phyloP scores from a whole-genome alignment of 768 basidiomycete genomes.

The Tephrocybe rancida region DNA sequence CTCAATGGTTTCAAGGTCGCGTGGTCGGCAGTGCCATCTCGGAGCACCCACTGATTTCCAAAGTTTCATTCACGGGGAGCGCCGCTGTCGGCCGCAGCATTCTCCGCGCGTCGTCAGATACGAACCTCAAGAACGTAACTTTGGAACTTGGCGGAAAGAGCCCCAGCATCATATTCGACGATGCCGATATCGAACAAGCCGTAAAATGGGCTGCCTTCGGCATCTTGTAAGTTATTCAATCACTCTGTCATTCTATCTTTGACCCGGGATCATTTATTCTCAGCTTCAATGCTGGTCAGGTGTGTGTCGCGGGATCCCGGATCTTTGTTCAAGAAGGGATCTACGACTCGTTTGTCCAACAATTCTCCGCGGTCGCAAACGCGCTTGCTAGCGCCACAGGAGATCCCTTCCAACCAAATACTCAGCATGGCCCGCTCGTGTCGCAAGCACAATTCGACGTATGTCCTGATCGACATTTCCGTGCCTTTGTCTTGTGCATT shows the following conservation, averaged over 20 bases:
- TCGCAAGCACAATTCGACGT: conserved; percentile 51
- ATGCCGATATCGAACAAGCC: conserved; percentile 60
- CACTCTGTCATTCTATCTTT: not conserved
- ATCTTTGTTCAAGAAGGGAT: conserved; percentile 58
- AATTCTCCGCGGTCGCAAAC: conserved; percentile 37
- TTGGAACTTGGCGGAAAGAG: conserved; percentile 79
- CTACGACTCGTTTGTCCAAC: conserved; percentile 57
- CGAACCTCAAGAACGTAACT: conserved; percentile 69
- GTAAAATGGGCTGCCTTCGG: conserved; percentile 61
- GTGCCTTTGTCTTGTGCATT: too few relatives aligned
- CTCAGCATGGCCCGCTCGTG: conserved; percentile 50
- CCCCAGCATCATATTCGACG: conserved; percentile 62
- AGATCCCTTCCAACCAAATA: conserved; percentile 42
- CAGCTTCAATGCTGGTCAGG: conserved; percentile 36
- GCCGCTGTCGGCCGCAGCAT: conserved; percentile 65
- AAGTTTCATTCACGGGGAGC: conserved; percentile 75
- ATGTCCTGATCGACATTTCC: conserved; percentile 20
- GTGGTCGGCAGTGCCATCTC: conserved; percentile 58
- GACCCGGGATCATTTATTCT: not conserved
- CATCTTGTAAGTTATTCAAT: conserved; percentile 50
- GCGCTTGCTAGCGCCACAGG: conserved; percentile 45
- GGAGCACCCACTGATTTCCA: conserved; percentile 56
- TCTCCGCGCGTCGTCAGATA: conserved; percentile 59
- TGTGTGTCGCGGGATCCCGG: conserved; percentile 55
- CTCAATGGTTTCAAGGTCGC: not conserved